Conservation (phyloP, 2,329 filamentous ascomycete genomes). For the Colletotrichum melonis region DNA sequence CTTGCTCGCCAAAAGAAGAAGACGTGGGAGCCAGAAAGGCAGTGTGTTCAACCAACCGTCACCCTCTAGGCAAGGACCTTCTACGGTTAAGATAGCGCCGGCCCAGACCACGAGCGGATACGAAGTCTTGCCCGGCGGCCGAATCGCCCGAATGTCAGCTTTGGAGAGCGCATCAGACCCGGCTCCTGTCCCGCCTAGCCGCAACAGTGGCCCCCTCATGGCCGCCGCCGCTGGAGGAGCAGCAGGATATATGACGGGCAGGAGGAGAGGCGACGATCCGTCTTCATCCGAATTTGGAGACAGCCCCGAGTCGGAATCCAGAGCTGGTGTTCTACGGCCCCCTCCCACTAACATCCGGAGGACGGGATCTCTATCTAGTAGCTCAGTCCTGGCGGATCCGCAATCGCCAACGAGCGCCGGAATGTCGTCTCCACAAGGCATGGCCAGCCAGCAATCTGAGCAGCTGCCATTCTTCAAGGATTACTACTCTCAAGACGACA, state of each 20-base stretch:
- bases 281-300: conserved; percentile 79
- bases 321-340: conserved; percentile 64
- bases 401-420: conserved; percentile 80
- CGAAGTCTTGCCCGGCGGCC: conserved; percentile 84
- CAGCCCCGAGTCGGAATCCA: conserved; percentile 76
- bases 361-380: conserved; percentile 90
- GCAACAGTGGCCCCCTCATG: conserved; percentile 38
- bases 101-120: conserved; percentile 61
- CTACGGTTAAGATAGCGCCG: conserved; percentile 51
- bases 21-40: conserved; percentile 70
- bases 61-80: conserved; percentile 67
- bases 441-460: conserved; percentile 92
- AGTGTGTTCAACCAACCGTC: conserved; percentile 93
- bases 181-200: conserved; percentile 59
- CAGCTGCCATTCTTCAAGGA: conserved; percentile 97
- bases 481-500: conserved; percentile 97
- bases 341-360: conserved; percentile 73
- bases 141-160: conserved; percentile 96
- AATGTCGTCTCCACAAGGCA: conserved; percentile 85
- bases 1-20: conserved; percentile 59
- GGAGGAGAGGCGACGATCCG: conserved; percentile 63
- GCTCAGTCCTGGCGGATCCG: conserved; percentile 78
- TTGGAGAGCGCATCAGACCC: conserved; percentile 80
- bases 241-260: conserved; percentile 56
- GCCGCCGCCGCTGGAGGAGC: conserved; percentile 58